Conservation (phyloP, 345 rosid species). For the Euclidium syriacum region DNA sequence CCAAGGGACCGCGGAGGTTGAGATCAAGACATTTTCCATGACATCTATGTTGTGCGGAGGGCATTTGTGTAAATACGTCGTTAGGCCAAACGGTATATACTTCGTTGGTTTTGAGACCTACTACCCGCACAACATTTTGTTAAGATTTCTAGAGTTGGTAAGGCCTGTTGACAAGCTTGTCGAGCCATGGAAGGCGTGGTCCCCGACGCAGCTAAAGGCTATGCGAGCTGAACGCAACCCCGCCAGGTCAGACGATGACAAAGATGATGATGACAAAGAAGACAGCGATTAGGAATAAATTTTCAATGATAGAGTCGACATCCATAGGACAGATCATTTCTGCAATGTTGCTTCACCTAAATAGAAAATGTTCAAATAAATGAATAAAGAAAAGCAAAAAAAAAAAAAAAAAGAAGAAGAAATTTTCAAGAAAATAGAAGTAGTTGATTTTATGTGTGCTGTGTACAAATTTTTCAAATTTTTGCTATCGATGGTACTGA, state of each 20-base stretch:
- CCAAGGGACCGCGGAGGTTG: conserved; percentile 27
- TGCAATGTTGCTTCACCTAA: neutral
- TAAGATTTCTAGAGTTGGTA: conserved; percentile 24
- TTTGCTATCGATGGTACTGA: neutral
- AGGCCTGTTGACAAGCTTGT: conserved; percentile 29
- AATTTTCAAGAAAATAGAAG: neutral
- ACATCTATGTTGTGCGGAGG: conserved; percentile 29
- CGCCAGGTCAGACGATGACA: neutral
- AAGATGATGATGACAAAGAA: neutral
- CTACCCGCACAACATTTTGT: conserved; percentile 18
- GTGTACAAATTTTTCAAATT: neutral
- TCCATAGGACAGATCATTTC: conserved; percentile 7
- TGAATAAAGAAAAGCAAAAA: too few relatives aligned
- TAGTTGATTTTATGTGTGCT: neutral
- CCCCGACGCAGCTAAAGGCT: conserved; percentile 23
- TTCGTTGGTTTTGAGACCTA: conserved; percentile 28
- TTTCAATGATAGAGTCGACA: too few relatives aligned
- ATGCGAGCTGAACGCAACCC: conserved; percentile 5
- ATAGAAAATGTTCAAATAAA: neutral
- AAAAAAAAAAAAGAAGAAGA: neutral
- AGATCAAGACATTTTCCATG: conserved; percentile 30
- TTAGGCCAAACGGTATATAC: conserved; percentile 27
- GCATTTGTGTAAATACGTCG: conserved; percentile 21
- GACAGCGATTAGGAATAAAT: neutral
- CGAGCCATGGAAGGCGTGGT: conserved; percentile 34